These are phyloP conservation scores for Chytriomyces sp. DNA, from an alignment of 192 early-diverging fungal species.

Conservation along the genomic window DNA sequence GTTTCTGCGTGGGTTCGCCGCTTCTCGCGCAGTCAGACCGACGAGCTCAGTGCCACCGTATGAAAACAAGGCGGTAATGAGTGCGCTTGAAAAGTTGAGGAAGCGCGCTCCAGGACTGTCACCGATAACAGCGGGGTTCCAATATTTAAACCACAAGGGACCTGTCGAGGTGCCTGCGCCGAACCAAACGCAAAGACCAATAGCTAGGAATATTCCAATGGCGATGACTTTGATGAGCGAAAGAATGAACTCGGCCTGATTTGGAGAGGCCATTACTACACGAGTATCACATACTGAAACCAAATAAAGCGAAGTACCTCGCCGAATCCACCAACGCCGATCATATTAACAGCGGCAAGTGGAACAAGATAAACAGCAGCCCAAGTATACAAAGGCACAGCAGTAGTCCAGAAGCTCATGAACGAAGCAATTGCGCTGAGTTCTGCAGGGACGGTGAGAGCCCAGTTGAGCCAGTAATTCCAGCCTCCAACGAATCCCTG, in stretches of 20 bases:
- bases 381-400: conserved; percentile 43
- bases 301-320: conserved; percentile 43
- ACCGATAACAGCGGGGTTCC: conserved; percentile 29
- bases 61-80: conserved; percentile 72
- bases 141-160: conserved; percentile 13
- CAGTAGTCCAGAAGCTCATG: conserved; percentile 68
- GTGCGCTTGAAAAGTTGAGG: conserved; percentile 69
- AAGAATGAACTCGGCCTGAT: no score
- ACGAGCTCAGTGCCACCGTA: conserved; percentile 70
- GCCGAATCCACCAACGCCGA: conserved; percentile 69
- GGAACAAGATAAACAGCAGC: conserved; percentile 59
- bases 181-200: conserved; percentile 72
- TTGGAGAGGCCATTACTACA: no score
- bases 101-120: conserved; percentile 27
- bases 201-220: conserved; percentile 79
- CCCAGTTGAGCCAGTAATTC: conserved; percentile 45
- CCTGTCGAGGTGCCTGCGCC: conserved; percentile 55
- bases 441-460: conserved; percentile 60
- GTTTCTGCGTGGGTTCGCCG: conserved; percentile 77
- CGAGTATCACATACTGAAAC: no score
- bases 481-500: conserved; percentile 53
- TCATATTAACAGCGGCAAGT: conserved; percentile 62
- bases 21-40: conserved; percentile 89
- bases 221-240: conserved; percentile 79
- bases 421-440: conserved; percentile 76